A percentile compares a stretch with the other conserved stretches of the same genome.
phyloP scores from a whole-genome alignment of 192 early-diverging fungal genomes.

The Umbelopsis sp. region DNA sequence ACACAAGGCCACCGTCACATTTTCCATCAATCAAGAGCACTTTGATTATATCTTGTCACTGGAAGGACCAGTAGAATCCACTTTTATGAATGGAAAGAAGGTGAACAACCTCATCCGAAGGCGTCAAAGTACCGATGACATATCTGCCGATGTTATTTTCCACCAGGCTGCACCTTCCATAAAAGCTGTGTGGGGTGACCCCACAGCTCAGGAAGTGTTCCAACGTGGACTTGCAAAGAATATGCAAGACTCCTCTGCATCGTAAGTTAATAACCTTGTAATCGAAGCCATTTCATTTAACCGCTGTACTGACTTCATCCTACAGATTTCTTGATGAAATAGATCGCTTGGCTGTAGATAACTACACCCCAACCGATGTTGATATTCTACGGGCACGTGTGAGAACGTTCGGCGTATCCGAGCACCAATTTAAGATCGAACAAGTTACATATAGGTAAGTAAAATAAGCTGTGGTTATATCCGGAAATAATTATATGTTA shows the following conservation, averaged over 20 bases:
- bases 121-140: constrained; percentile 40
- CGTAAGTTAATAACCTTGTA: constrained; percentile 30
- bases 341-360: constrained; percentile 45
- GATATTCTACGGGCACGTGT: constrained; percentile 73
- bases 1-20: not conserved
- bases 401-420: constrained; percentile 71
- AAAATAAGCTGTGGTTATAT: too few species aligned
- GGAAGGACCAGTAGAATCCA: constrained; percentile 1
- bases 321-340: constrained; percentile 52
- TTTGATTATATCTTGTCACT: constrained; percentile 12
- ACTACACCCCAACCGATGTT: constrained; percentile 63
- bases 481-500: too few species aligned
- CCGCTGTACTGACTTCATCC: constrained; percentile 20
- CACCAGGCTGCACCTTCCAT: constrained; percentile 39
- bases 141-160: constrained; percentile 40
- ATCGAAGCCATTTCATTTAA: constrained; percentile 14
- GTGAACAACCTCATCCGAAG: constrained; percentile 4
- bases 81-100: constrained; percentile 78
- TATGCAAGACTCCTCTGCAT: constrained; percentile 52
- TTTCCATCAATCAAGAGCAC: constrained; percentile 6
- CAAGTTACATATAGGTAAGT: constrained; percentile 49
- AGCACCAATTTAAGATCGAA: constrained; percentile 66
- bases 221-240: constrained; percentile 36
- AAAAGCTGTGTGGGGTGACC: constrained; percentile 47
- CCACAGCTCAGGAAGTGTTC: constrained; percentile 36